These are phyloP conservation scores for Erythrobasidium hasegawianum DNA, from an alignment of 1,284 basidiomycete species.

Conservation along the genomic window DNA sequence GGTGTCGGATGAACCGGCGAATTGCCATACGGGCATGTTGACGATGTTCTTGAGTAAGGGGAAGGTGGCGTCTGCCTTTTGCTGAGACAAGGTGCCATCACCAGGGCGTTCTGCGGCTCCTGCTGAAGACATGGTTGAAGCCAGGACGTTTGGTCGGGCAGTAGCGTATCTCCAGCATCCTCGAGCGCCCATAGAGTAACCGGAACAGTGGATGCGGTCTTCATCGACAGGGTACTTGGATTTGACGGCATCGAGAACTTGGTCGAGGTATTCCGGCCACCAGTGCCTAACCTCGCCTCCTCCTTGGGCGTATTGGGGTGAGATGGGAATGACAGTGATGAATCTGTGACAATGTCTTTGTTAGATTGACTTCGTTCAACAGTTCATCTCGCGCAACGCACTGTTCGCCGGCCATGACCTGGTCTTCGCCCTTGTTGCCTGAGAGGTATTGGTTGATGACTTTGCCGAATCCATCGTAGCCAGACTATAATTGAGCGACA, in stretches of 20 bases:
- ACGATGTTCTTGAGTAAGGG: slow-evolving; percentile 14
- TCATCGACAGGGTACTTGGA: slow-evolving; percentile 31
- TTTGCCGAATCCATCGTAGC: slow-evolving; percentile 35
- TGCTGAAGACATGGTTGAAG: slow-evolving; percentile 16
- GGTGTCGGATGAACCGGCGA: slow-evolving; percentile 26
- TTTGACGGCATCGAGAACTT: slow-evolving; percentile 20
- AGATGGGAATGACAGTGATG: slow-evolving; percentile 34
- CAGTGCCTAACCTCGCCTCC: slow-evolving; percentile 32
- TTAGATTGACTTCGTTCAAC: too few species aligned
- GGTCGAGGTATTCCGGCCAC: slow-evolving; percentile 28
- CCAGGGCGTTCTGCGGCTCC: slow-evolving; percentile 32
- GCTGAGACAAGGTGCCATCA: slow-evolving; percentile 22
- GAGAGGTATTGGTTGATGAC: slow-evolving; percentile 27
- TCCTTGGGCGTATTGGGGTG: slow-evolving; percentile 4
- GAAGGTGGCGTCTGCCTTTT: slow-evolving; percentile 11
- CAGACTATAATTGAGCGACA: slow-evolving; percentile 11
- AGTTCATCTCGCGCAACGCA: too few species aligned
- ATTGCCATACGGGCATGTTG: slow-evolving; percentile 29
- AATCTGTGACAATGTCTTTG: slow-evolving; percentile 30
- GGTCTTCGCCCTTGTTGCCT: slow-evolving; percentile 24
- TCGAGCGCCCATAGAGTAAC: slow-evolving; percentile 33
- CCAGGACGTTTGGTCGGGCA: slow-evolving; percentile 24
- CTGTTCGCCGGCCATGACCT: slow-evolving; percentile 27
- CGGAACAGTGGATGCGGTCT: slow-evolving; percentile 14
- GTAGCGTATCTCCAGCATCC: slow-evolving; percentile 25